Evolutionary conservation across 2,329 filamentous ascomycete species (phyloP).

Genomic region (Coniochaeta prunicola): DNA sequence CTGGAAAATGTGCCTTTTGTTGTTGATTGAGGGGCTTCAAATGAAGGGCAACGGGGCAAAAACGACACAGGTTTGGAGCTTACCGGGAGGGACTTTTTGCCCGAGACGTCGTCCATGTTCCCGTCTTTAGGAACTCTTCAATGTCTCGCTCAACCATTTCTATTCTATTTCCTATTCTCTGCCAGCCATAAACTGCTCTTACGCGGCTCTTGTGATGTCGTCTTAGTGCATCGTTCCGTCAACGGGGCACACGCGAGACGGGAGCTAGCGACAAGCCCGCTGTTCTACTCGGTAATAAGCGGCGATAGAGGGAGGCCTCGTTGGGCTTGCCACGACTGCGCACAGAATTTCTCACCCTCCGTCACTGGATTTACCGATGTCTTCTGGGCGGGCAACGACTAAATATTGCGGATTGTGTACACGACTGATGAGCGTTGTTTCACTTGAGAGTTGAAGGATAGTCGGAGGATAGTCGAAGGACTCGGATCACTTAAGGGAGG

Average conservation of each 20-base stretch:
- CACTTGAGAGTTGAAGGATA: background rate
- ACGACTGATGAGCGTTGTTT: background rate
- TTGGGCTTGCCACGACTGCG: background rate
- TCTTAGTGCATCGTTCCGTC: background rate
- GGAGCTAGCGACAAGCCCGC: background rate
- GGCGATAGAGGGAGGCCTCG: background rate
- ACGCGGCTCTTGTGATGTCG: background rate
- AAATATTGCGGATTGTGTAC: no score
- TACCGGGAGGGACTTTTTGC: conserved; percentile 28
- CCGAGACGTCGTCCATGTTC: conserved; percentile 42
- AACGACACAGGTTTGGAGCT: conserved; percentile 10
- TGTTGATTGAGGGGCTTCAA: background rate
- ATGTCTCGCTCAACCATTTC: conserved; percentile 37
- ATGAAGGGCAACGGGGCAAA: no score
- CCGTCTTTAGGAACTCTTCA: conserved; percentile 38
- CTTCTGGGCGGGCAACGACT: no score
- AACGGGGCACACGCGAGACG: background rate
- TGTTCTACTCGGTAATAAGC: background rate
- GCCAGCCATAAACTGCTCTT: background rate
- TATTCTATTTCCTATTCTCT: background rate
- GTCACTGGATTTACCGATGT: background rate
- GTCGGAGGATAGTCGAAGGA: background rate
- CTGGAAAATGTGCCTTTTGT: background rate
- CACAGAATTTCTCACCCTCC: background rate
- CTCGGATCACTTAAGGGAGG: background rate